A percentile compares a stretch with the other conserved stretches of the same genome.
These are phyloP conservation scores for Candida qinlingensis DNA, from an alignment of 805 yeast genomes.

Conservation along the genomic window DNA sequence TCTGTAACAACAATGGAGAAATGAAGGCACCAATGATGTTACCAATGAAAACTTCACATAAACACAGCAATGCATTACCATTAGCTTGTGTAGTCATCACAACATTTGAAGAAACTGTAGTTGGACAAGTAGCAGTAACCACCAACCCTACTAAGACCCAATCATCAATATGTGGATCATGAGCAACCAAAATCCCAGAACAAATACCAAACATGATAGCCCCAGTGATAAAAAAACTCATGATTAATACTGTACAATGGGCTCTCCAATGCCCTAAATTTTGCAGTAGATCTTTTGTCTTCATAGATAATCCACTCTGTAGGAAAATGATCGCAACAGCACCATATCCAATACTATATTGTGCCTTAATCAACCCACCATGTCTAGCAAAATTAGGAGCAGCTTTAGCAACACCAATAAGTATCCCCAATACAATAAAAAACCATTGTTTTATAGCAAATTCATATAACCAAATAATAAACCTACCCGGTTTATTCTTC, in stretches of 20 bases:
- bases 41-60: conserved; percentile 83
- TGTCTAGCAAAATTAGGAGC: conserved; percentile 81
- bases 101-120: conserved; percentile 88
- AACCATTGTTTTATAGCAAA: conserved; percentile 58
- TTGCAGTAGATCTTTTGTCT: conserved; percentile 51
- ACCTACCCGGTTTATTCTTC: conserved; percentile 1
- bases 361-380: conserved; percentile 70
- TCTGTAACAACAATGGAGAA: conserved; percentile 78
- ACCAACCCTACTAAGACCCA: conserved; percentile 81
- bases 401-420: conserved; percentile 68
- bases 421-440: conserved; percentile 62
- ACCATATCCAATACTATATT: conserved; percentile 76
- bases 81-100: conserved; percentile 86
- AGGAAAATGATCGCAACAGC: conserved; percentile 85
- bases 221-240: conserved; percentile 68
- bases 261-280: conserved; percentile 79
- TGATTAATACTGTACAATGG: conserved; percentile 60
- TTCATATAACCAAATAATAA: conserved; percentile 10
- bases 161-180: conserved; percentile 53
- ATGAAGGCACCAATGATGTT: conserved; percentile 81
- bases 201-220: conserved; percentile 70
- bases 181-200: conserved; percentile 55
- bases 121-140: conserved; percentile 83
- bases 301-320: conserved; percentile 76
- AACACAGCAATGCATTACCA: conserved; percentile 73